phyloP scores from a whole-genome alignment of 2,329 filamentous ascomycete genomes.

The Diatrype stigma region DNA sequence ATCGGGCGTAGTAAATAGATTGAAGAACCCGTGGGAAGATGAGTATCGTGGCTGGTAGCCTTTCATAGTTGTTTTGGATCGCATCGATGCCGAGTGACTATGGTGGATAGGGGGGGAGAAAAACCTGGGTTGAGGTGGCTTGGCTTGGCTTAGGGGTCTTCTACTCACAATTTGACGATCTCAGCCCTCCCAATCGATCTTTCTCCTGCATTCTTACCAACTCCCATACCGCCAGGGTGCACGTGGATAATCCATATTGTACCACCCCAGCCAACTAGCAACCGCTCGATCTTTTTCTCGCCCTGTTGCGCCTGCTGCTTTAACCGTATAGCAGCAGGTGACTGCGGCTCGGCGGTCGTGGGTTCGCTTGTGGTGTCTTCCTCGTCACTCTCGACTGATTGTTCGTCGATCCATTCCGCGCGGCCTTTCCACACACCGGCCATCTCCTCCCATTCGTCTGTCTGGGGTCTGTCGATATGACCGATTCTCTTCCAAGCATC shows the following conservation, averaged over 20 bases:
- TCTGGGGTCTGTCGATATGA: constrained; percentile 84
- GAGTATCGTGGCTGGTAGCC: neutral
- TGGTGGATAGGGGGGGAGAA: neutral
- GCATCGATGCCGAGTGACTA: too few relatives aligned
- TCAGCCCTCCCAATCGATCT: constrained; percentile 75
- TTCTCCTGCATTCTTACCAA: constrained; percentile 64
- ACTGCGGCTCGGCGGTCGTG: constrained; percentile 25
- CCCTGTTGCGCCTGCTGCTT: constrained; percentile 45
- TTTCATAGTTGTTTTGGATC: too few relatives aligned
- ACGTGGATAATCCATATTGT: constrained; percentile 96
- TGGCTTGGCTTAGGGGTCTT: neutral
- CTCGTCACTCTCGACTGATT: constrained; percentile 70
- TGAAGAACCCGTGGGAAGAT: too few relatives aligned
- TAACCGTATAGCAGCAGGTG: constrained; percentile 43
- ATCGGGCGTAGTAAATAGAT: too few relatives aligned
- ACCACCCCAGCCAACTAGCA: constrained; percentile 92
- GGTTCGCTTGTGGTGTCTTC: constrained; percentile 36
- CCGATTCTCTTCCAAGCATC: constrained; percentile 92
- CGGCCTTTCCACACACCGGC: constrained; percentile 90
- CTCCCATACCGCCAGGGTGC: constrained; percentile 65
- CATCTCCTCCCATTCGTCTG: constrained; percentile 92
- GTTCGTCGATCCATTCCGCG: constrained; percentile 88
- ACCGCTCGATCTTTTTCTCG: constrained; percentile 61
- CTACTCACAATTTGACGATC: constrained; percentile 85
- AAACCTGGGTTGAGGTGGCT: neutral